phyloP scores from a whole-genome alignment of 2,329 filamentous ascomycete species.

The Colletotrichum ledebouriae region DNA sequence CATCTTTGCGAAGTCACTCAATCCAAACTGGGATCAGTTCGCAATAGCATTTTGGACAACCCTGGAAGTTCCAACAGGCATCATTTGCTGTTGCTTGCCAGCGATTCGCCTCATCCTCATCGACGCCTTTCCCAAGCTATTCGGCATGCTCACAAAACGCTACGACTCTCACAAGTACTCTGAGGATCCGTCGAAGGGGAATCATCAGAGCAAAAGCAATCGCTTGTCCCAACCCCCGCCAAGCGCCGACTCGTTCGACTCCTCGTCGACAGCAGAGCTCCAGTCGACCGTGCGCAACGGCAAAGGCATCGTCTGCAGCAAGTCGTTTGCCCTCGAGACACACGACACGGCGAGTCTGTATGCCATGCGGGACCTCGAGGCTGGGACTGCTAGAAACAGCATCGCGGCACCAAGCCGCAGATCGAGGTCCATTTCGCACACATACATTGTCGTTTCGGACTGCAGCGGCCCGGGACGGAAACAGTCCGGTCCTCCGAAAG shows the following conservation, averaged over 20 bases:
- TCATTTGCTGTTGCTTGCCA: slow-evolving; percentile 37
- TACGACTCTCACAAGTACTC: slow-evolving; percentile 17
- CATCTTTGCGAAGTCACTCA: slow-evolving; percentile 46
- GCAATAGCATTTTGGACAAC: slow-evolving; percentile 44
- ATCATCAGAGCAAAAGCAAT: not conserved
- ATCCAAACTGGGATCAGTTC: slow-evolving; percentile 50
- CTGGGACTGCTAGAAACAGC: slow-evolving; percentile 14
- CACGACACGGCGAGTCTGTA: slow-evolving; percentile 20
- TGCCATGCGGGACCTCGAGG: slow-evolving; percentile 29
- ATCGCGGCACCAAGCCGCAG: slow-evolving; percentile 19
- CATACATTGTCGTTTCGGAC: slow-evolving; percentile 17
- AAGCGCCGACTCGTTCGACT: not conserved
- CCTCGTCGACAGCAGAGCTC: slow-evolving; percentile 17
- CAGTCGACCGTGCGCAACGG: not conserved
- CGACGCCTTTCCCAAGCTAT: slow-evolving; percentile 29
- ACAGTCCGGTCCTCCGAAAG: not conserved
- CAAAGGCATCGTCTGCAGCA: slow-evolving; percentile 13
- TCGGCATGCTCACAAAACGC: slow-evolving; percentile 28
- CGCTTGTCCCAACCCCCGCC: slow-evolving; percentile 2
- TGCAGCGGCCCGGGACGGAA: slow-evolving; percentile 2
- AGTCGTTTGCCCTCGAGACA: slow-evolving; percentile 11
- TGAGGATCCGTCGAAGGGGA: slow-evolving; percentile 11
- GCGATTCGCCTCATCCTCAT: slow-evolving; percentile 39
- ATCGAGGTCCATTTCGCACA: slow-evolving; percentile 28
- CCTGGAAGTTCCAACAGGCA: slow-evolving; percentile 36